phyloP scores from a whole-genome alignment of 164 flowering plant species.

The Annona cherimola region DNA sequence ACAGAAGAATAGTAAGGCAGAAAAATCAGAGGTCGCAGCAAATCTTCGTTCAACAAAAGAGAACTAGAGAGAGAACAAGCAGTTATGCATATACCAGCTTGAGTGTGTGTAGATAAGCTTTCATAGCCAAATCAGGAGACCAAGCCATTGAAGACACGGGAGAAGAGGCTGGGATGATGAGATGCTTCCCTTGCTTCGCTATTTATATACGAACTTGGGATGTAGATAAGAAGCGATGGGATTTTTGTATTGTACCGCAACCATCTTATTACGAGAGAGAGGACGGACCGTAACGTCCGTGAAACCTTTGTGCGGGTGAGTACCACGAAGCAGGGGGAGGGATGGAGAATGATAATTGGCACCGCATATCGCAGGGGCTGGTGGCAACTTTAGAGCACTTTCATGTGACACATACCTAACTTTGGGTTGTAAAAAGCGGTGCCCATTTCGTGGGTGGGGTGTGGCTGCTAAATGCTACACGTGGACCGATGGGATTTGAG shows the following conservation, averaged over 20 bases:
- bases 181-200: not conserved
- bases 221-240: not conserved
- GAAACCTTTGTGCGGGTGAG: not conserved
- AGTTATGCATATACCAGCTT: not conserved
- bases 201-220: not conserved
- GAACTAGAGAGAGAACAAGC: no score
- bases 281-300: not conserved
- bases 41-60: not conserved
- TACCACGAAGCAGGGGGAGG: not conserved
- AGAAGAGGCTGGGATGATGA: not conserved
- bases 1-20: not conserved
- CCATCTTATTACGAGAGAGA: not conserved
- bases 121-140: slow-evolving; percentile 11
- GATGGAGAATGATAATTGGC: not conserved
- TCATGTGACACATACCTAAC: slow-evolving; percentile 1
- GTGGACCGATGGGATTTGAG: not conserved
- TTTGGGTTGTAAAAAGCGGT: not conserved
- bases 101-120: slow-evolving; percentile 8
- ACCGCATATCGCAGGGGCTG: not conserved
- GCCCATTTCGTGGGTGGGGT: not conserved
- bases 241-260: not conserved
- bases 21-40: not conserved
- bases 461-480: not conserved
- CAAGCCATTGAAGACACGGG: not conserved
- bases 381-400: slow-evolving; percentile 1